Percentiles rank a stretch among this genome's conserved stretches.
Evolutionary conservation across 2,329 filamentous ascomycete species (phyloP).

Genomic region (Colletotrichum karsti): DNA sequence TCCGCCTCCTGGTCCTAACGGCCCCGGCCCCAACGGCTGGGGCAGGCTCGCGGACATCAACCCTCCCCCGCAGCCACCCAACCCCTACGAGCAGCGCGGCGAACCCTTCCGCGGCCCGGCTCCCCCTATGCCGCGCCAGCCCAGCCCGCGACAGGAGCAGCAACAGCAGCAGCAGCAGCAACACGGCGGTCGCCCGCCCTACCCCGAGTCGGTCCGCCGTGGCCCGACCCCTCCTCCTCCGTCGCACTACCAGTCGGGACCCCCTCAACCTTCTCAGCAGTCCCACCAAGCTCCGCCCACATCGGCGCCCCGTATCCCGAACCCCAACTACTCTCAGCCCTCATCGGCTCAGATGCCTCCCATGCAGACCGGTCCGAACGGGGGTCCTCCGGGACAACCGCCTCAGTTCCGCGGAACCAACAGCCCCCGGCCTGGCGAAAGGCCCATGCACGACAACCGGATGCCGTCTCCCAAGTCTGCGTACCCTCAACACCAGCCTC

Average conservation of each 20-base stretch:
- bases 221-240: constrained; percentile 63
- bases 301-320: constrained; percentile 62
- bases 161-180: constrained; percentile 56
- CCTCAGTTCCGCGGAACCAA: constrained; percentile 77
- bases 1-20: constrained; percentile 68
- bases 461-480: constrained; percentile 91
- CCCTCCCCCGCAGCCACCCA: constrained; percentile 76
- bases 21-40: constrained; percentile 64
- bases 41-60: constrained; percentile 82
- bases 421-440: constrained; percentile 85
- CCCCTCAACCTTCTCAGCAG: constrained; percentile 58
- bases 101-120: constrained; percentile 76
- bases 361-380: constrained; percentile 46
- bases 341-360: constrained; percentile 47
- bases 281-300: constrained; percentile 48
- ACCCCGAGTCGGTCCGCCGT: constrained; percentile 50
- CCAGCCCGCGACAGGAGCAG: constrained; percentile 79
- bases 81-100: constrained; percentile 80
- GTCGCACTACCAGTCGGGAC: constrained; percentile 56
- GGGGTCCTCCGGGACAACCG: constrained; percentile 59
- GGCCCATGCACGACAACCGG: constrained; percentile 83
- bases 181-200: constrained; percentile 26
- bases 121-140: constrained; percentile 74
- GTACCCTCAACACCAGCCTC: constrained; percentile 79
- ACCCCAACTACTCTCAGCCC: constrained; percentile 66